Conservation (phyloP, 306 rosid species). For the Cucurbita maxima region DNA sequence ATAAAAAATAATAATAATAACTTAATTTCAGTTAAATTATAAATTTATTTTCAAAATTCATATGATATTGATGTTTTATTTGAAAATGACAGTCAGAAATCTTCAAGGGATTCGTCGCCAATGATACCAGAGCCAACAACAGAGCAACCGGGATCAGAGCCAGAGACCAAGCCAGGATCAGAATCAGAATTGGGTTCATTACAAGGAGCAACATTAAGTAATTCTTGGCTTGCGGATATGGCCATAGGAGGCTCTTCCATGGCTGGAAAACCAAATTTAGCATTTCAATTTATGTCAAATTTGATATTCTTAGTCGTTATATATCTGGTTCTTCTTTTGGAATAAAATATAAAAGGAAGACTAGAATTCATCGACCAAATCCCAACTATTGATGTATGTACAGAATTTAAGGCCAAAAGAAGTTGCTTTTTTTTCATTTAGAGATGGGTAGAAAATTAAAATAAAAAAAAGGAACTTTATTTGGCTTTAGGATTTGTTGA, state of each 20-base stretch:
- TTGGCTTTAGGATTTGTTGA: neutral
- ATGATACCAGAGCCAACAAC: neutral
- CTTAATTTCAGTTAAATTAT: no score
- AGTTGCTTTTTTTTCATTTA: neutral
- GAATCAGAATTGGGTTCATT: neutral
- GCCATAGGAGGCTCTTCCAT: neutral
- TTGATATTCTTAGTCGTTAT: neutral
- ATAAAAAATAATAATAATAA: no score
- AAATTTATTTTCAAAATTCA: no score
- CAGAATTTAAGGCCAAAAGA: neutral
- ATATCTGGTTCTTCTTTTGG: neutral
- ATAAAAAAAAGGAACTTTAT: neutral
- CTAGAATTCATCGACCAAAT: neutral
- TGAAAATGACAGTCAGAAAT: neutral
- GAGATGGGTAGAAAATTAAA: neutral
- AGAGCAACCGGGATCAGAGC: neutral
- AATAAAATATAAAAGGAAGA: neutral
- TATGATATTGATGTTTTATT: neutral
- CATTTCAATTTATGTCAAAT: neutral
- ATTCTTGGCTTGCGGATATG: conserved; percentile 4
- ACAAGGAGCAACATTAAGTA: neutral
- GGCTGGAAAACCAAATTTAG: neutral
- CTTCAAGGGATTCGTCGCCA: neutral
- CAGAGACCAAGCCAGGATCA: neutral
- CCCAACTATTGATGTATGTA: neutral